Base-by-base conservation (phyloP, 768 basidiomycete species). In the Hydnomerulius pinastri region DNA sequence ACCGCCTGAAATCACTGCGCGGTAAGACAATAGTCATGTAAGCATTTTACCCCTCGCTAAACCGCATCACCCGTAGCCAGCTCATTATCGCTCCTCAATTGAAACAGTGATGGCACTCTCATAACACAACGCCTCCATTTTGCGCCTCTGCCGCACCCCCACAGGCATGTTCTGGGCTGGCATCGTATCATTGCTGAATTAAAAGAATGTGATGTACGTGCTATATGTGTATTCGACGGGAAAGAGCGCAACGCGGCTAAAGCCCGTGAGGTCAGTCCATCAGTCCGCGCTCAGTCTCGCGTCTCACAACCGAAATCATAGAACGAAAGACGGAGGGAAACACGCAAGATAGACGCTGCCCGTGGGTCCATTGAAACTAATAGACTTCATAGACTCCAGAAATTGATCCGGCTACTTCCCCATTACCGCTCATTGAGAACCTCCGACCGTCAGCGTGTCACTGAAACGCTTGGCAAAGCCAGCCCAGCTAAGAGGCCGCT, bases 41-140 rank as follows among this genome's bases (percentile, higher is more conserved):
- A 67, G 81, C 30, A 23, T 4, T 4, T 24, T 17, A 21, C 33
- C 12, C 8, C 32, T 13, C 25, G n/a, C 28, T 38, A 30, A 38
- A n/a, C n/a, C 37, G 43, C 4, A 20, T 43, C 20, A 20, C 41
- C 17, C 43, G 36, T 33, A 44, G 20, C 46, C 23, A 41, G 33
- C 52, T 54, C 49, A 51, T 35, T 33, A 42, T 50, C 36, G 13
- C 44, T n/a, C n/a, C 41, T 15, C 24, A 10, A 20, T n/a, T 46
- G 18, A 45, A 9, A 43, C 59, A 92, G 91, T 37, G 91, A 93
- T 76, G 91, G 85, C 39, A 93, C 90, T 6, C 83, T 93, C 49
- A 77, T 93, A 61, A 93, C 90, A 0, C 89, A 90, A 62, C 81
- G 90, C 20, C 76, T 92, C 38, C 87, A 92, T 61, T 93, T 85